Evolutionary conservation across 129 eudicot genomes (phyloP).

Genomic region (Silybum marianum): DNA sequence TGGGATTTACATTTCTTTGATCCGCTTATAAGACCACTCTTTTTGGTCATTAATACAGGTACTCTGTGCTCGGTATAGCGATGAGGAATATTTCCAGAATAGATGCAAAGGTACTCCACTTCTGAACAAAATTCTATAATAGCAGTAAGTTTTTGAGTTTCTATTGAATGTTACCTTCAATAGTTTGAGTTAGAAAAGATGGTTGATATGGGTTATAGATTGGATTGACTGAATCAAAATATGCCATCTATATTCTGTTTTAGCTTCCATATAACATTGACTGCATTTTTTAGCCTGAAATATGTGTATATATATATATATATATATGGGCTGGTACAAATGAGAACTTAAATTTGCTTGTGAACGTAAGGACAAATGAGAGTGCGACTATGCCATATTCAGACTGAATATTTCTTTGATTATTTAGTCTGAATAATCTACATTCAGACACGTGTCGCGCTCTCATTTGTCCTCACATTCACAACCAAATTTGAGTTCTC

Average conservation of each 20-base stretch:
- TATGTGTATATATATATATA: not conserved
- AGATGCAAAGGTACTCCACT: constrained; percentile 75
- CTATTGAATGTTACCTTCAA: not conserved
- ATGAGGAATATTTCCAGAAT: constrained; percentile 76
- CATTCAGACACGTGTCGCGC: no score
- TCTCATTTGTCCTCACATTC: no score
- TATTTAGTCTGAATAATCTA: not conserved
- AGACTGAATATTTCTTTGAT: no score
- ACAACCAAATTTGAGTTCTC: no score
- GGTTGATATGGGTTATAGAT: not conserved
- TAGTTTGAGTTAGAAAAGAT: not conserved
- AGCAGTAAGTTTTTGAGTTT: constrained; percentile 16
- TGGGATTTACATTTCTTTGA: not conserved
- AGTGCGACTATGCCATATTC: no score
- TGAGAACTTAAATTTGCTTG: no score
- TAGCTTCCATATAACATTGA: constrained; percentile 10
- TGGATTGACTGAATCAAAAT: not conserved
- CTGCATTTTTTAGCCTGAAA: not conserved
- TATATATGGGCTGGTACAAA: not conserved
- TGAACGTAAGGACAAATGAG: no score
- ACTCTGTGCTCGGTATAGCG: constrained; percentile 85
- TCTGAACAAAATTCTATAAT: not conserved
- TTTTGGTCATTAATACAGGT: constrained; percentile 56
- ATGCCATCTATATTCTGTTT: not conserved
- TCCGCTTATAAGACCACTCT: constrained; percentile 5